Base-by-base conservation (phyloP, 176 grass and related monocot species). In the Oryza officinalis region DNA sequence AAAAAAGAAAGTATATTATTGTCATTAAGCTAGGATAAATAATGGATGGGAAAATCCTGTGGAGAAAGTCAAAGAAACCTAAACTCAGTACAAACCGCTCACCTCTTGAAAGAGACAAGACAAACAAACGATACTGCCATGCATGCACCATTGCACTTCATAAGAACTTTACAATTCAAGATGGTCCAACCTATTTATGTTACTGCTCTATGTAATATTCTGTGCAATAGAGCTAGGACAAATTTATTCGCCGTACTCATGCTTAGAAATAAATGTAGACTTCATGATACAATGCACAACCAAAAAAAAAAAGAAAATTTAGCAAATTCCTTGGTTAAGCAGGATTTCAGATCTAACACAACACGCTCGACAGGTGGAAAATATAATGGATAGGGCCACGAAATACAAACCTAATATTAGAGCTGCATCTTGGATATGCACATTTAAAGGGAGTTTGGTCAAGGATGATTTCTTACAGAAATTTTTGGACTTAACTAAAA, bases 31-130 rank as follows among this genome's bases (percentile, higher is more conserved):
- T 75, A 76, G 63, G 32, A 37, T 31, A 47, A 88, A 78, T 43
- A 72, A 72, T 65, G 65, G 32, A 74, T 50, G 84, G 57, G 41
- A 8, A 65, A 71, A 80, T 74, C 46, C 68, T 43, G 13, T n/a
- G 37, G 22, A 70, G 3, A 10, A 86, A 86, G 44, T 35, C 65
- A 88, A 57, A 63, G 4, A 92, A 92, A 47, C 35, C 5, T 89
- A 54, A 45, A 60, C 15, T 67, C 40, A 37, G 32, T 44, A 81
- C 15, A 69, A 81, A 60, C 1, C 15, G 8, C 54, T 60, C 50
- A 70, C 37, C 23, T 63, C 28, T 63, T 64, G 32, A 83, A 83
- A 22, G 5, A 54, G 32, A 72, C 13, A 59, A 63, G 9, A 44
- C 13, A 22, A 63, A 82, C 26, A 70, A 76, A 72, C 17, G 3